Conservation (phyloP, 1,139 yeast genomes). For the Pichia kudriavzevii region DNA sequence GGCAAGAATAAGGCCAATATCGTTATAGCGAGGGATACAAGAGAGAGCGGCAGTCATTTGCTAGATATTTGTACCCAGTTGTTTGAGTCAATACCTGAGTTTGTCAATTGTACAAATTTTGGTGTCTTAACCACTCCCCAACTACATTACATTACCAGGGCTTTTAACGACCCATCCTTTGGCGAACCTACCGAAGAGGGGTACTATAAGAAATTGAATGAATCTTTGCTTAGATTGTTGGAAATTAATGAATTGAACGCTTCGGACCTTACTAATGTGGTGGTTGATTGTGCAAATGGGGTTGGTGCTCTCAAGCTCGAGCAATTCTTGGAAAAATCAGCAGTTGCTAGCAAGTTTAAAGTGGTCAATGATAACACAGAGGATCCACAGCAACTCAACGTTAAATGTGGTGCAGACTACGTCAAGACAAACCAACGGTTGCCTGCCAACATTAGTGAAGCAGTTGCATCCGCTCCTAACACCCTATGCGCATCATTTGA, state of each 20-base stretch:
- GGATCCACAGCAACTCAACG: slow-evolving; percentile 56
- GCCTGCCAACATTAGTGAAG: slow-evolving; percentile 48
- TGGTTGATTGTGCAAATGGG: slow-evolving; percentile 90
- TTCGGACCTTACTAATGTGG: slow-evolving; percentile 33
- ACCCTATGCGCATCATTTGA: slow-evolving; percentile 77
- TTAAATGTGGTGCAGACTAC: slow-evolving; percentile 88
- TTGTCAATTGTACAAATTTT: slow-evolving; percentile 37
- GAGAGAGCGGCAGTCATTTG: slow-evolving; percentile 72
- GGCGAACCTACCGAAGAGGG: slow-evolving; percentile 64
- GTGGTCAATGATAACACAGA: slow-evolving; percentile 53
- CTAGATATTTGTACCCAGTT: slow-evolving; percentile 63
- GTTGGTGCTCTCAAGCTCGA: slow-evolving; percentile 78
- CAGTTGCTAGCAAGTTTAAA: slow-evolving; percentile 30
- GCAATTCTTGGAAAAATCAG: slow-evolving; percentile 32
- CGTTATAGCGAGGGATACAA: slow-evolving; percentile 61
- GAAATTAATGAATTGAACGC: slow-evolving; percentile 27
- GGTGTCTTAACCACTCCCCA: slow-evolving; percentile 90
- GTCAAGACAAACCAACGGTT: slow-evolving; percentile 83
- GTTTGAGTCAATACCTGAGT: slow-evolving; percentile 37
- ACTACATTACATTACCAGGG: slow-evolving; percentile 78
- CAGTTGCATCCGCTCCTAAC: slow-evolving; percentile 26
- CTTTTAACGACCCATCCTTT: slow-evolving; percentile 54
- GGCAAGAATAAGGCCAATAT: slow-evolving; percentile 33
- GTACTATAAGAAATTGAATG: slow-evolving; percentile 59
- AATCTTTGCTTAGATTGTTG: slow-evolving; percentile 18